Percentiles rank a stretch among this genome's conserved stretches.
These are phyloP conservation scores for Phialemoniopsis sp. DNA, from an alignment of 2,329 filamentous ascomycete species.

Conservation along the genomic window DNA sequence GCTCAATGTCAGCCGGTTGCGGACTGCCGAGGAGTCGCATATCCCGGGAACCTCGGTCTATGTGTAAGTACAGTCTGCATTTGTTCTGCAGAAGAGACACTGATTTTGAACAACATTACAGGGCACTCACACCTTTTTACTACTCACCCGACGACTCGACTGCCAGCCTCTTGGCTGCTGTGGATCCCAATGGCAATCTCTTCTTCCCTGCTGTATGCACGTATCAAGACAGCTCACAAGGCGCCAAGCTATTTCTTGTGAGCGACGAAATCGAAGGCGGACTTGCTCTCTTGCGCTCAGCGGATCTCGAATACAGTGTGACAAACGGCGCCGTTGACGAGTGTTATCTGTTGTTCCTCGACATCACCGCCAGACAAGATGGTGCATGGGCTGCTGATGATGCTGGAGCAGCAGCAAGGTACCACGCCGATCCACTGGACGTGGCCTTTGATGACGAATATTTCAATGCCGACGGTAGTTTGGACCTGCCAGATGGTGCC, in stretches of 20 bases:
- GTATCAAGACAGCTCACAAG: conserved; percentile 10
- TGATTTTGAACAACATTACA: background rate
- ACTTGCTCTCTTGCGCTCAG: conserved; percentile 13
- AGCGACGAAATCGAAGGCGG: conserved; percentile 15
- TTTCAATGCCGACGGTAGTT: no score
- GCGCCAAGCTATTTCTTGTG: conserved; percentile 20
- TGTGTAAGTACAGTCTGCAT: background rate
- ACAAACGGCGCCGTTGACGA: conserved; percentile 18
- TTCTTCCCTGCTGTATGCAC: conserved; percentile 23
- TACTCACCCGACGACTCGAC: conserved; percentile 4
- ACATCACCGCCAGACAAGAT: no score
- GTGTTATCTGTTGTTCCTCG: conserved; percentile 5
- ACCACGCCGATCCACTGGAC: no score
- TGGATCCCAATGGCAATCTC: conserved; percentile 12
- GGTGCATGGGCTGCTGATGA: no score
- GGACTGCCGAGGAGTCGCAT: conserved; percentile 11
- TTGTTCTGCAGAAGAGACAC: background rate
- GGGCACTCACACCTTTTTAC: background rate
- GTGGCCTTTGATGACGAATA: no score
- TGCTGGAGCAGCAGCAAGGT: no score
- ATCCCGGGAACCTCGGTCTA: conserved; percentile 11
- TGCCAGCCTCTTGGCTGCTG: conserved; percentile 12
- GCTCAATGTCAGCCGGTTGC: conserved; percentile 23
- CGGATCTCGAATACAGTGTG: conserved; percentile 15
- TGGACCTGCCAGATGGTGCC: no score